Conservation (phyloP, 2,329 filamentous ascomycete species). For the Colletotrichum spinosum region DNA sequence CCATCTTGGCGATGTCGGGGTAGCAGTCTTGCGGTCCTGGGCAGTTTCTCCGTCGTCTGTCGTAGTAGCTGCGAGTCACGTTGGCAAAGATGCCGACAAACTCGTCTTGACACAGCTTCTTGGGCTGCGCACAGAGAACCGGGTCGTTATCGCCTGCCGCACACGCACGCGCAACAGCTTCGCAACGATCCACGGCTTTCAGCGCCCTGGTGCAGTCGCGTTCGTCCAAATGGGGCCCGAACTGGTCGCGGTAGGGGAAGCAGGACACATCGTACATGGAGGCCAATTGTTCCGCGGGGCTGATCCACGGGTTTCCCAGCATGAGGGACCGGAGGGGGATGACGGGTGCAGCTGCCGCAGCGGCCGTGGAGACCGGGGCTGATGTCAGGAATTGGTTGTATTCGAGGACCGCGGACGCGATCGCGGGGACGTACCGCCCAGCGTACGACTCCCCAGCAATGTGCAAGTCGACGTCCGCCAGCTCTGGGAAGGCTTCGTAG, state of each 20-base stretch:
- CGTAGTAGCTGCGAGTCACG: slow-evolving; percentile 17
- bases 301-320: slow-evolving; percentile 20
- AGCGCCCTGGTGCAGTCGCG: slow-evolving; percentile 11
- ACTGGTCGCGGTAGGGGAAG: background rate
- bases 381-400: slow-evolving; percentile 18
- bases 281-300: slow-evolving; percentile 3
- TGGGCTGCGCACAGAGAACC: slow-evolving; percentile 16
- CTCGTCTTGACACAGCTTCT: slow-evolving; percentile 2
- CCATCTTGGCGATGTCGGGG: slow-evolving; percentile 14
- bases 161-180: slow-evolving; percentile 3
- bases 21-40: slow-evolving; percentile 16
- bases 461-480: slow-evolving; percentile 7
- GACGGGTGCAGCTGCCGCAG: background rate
- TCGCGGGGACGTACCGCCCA: slow-evolving; percentile 15
- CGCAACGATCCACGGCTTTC: slow-evolving; percentile 1
- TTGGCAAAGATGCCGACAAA: slow-evolving; percentile 19
- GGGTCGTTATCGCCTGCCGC: background rate
- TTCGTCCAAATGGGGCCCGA: background rate
- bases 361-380: background rate
- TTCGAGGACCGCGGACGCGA: slow-evolving; percentile 12
- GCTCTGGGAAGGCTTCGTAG: slow-evolving; percentile 13
- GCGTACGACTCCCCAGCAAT: slow-evolving; percentile 19
- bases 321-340: slow-evolving; percentile 19
- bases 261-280: slow-evolving; percentile 27
- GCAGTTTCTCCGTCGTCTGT: slow-evolving; percentile 14